A percentile compares a stretch with the other conserved stretches of the same genome.
phyloP scores from a whole-genome alignment of 495 filamentous ascomycete genomes.

The Hypoxylon subgilvum region DNA sequence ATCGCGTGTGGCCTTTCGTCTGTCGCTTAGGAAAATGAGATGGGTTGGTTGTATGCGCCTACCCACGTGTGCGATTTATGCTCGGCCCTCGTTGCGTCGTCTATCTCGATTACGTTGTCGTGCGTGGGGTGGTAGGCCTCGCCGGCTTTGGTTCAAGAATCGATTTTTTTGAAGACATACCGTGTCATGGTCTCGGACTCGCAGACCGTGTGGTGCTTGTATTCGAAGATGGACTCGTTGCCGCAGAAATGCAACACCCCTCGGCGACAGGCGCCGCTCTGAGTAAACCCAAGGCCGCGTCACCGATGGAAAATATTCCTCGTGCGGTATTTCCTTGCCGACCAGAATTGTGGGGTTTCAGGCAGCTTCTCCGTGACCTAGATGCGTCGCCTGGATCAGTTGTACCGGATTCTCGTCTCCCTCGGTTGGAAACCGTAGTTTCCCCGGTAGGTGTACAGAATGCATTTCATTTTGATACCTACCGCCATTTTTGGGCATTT shows the following conservation, averaged over 20 bases:
- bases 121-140: not conserved
- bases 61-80: not conserved
- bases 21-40: constrained; percentile 1
- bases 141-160: not conserved
- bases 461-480: not conserved
- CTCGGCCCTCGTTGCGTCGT: not conserved
- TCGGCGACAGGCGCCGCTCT: not conserved
- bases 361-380: not conserved
- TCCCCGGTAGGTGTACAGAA: not conserved
- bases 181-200: not conserved
- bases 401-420: not conserved
- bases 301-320: not conserved
- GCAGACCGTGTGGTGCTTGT: not conserved
- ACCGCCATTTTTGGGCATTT: not conserved
- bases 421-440: not conserved
- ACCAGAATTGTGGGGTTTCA: not conserved
- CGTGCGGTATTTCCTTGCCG: not conserved
- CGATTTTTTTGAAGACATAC: not conserved
- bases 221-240: not conserved
- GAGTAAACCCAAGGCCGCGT: not conserved
- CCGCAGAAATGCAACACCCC: constrained; percentile 5
- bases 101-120: not conserved
- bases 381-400: not conserved
- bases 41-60: not conserved
- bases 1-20: not conserved